Conservation (phyloP, 176 grass and related monocot species). For the Phoenix roebelenii region DNA sequence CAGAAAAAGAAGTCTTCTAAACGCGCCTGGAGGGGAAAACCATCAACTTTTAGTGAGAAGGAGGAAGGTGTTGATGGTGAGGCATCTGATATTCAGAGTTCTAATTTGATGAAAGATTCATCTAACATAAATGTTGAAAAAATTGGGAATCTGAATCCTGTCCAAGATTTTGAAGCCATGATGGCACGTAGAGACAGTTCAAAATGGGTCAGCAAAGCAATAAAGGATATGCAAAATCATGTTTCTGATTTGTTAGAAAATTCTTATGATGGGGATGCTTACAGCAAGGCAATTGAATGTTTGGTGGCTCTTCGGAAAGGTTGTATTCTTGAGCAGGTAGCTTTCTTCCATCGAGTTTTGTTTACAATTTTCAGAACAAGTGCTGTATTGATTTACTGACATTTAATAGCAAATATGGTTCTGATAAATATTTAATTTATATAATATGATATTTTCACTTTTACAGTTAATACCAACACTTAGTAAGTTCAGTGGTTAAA, state of each 20-base stretch:
- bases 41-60: constrained; percentile 32
- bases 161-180: constrained; percentile 87
- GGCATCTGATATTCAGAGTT: constrained; percentile 24
- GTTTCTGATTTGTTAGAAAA: constrained; percentile 44
- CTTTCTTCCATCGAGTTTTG: neutral
- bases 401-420: no score
- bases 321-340: constrained; percentile 95
- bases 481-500: no score
- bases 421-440: no score
- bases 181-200: constrained; percentile 71
- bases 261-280: constrained; percentile 34
- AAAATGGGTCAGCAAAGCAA: constrained; percentile 60
- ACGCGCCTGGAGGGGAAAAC: constrained; percentile 19
- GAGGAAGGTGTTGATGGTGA: constrained; percentile 33
- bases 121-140: constrained; percentile 26
- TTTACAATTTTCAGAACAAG: neutral
- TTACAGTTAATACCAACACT: no score
- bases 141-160: constrained; percentile 58
- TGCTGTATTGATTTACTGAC: no score
- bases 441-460: no score
- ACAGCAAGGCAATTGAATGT: constrained; percentile 63
- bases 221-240: constrained; percentile 68
- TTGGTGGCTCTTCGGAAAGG: constrained; percentile 61
- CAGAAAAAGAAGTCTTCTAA: constrained; percentile 37
- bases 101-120: constrained; percentile 30